Evolutionary conservation across 495 filamentous ascomycete genomes (phyloP).

Genomic region (Talaromyces nanjingensis): DNA sequence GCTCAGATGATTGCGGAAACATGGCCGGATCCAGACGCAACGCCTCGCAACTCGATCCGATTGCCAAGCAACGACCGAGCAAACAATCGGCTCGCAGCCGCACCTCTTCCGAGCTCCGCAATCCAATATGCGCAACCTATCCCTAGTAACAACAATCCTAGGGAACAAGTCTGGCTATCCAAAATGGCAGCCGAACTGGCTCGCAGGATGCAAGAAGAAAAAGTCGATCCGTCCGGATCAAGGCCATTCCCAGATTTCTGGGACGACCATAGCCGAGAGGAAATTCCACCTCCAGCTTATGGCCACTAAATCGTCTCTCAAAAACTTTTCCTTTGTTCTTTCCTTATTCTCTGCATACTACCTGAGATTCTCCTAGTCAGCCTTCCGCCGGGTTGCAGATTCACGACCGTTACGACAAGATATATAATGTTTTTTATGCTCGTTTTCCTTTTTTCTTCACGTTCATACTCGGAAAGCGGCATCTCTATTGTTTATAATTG

Average conservation of each 20-base stretch:
- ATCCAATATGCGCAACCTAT: slow-evolving; percentile 22
- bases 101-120: slow-evolving; percentile 14
- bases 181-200: slow-evolving; percentile 90
- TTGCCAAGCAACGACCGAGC: slow-evolving; percentile 24
- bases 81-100: slow-evolving; percentile 21
- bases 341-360: slow-evolving; percentile 9
- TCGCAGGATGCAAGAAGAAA: slow-evolving; percentile 71
- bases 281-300: slow-evolving; percentile 38
- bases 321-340: slow-evolving; percentile 11
- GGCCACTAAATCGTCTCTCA: slow-evolving; percentile 26
- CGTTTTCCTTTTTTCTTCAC: not conserved
- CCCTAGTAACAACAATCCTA: not conserved
- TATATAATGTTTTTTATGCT: not conserved
- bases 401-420: slow-evolving; percentile 9
- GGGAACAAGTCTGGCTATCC: slow-evolving; percentile 78
- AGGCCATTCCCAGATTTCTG: slow-evolving; percentile 34
- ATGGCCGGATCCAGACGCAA: slow-evolving; percentile 28
- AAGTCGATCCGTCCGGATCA: slow-evolving; percentile 23
- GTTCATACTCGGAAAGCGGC: slow-evolving; percentile 1
- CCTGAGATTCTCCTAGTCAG: slow-evolving; percentile 8
- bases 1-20: slow-evolving; percentile 13
- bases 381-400: slow-evolving; percentile 9
- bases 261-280: slow-evolving; percentile 31
- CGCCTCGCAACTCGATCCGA: slow-evolving; percentile 27
- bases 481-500: slow-evolving; percentile 3